Percentiles rank a stretch among this genome's conserved stretches.
Conservation (phyloP, 371 early-diverging fungal genomes). For the Actinomucor elegans region DNA sequence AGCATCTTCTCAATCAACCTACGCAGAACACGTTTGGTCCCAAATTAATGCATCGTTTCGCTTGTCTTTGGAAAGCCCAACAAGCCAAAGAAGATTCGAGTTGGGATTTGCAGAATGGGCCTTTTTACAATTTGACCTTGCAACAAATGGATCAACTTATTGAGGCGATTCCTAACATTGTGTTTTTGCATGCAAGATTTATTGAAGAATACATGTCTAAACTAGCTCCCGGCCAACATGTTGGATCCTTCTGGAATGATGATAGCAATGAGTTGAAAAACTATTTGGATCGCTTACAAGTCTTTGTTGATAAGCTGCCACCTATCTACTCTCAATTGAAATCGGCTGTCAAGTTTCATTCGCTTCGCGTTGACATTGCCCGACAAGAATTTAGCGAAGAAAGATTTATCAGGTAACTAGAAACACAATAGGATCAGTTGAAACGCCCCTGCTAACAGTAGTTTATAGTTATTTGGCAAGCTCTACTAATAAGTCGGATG, state of each 20-base stretch:
- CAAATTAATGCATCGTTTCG: slow-evolving; percentile 4
- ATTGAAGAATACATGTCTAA: slow-evolving; percentile 20
- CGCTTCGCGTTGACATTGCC: slow-evolving; percentile 23
- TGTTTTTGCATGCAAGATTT: slow-evolving; percentile 7
- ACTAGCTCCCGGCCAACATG: slow-evolving; percentile 19
- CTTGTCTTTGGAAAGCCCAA: slow-evolving; percentile 3
- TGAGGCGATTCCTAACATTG: slow-evolving; percentile 9
- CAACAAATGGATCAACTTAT: slow-evolving; percentile 16
- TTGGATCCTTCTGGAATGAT: slow-evolving; percentile 30
- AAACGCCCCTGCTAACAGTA: no score
- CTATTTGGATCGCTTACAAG: slow-evolving; percentile 17
- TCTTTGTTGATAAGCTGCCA: slow-evolving; percentile 23
- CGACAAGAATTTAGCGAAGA: slow-evolving; percentile 20
- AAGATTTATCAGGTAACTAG: slow-evolving; percentile 23
- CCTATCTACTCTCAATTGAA: slow-evolving; percentile 18
- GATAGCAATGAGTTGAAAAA: slow-evolving; percentile 6
- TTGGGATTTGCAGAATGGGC: background rate
- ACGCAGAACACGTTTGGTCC: slow-evolving; percentile 10
- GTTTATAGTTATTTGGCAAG: background rate
- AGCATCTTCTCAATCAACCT: slow-evolving; percentile 3
- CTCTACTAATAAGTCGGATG: background rate
- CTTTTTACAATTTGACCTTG: slow-evolving; percentile 18
- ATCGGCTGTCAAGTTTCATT: slow-evolving; percentile 15
- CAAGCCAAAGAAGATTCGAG: background rate
- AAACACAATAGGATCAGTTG: no score